These are phyloP conservation scores for Rhizopogon vinicolor DNA, from an alignment of 768 basidiomycete genomes.

Conservation along the genomic window DNA sequence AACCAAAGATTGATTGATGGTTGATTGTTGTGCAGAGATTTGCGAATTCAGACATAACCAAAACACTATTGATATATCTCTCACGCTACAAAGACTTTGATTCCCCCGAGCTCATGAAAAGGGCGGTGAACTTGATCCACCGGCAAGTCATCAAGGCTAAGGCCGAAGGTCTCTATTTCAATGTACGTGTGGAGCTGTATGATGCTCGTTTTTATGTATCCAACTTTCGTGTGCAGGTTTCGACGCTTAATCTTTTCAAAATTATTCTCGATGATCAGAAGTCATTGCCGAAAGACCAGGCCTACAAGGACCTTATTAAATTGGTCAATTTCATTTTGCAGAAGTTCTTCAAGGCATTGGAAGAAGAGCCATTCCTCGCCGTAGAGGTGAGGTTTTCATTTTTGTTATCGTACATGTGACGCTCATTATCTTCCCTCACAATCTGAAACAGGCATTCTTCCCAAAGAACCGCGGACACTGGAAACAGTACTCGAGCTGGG, in stretches of 20 bases:
- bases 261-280: constrained; percentile 77
- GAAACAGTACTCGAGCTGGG: constrained; percentile 81
- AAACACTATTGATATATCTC: constrained; percentile 80
- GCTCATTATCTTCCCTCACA: constrained; percentile 11
- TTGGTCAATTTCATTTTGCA: constrained; percentile 85
- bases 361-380: constrained; percentile 80
- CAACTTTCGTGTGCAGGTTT: constrained; percentile 54
- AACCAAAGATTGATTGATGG: constrained; percentile 12
- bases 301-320: constrained; percentile 77
- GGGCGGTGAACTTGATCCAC: constrained; percentile 85
- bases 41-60: constrained; percentile 79
- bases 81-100: constrained; percentile 79
- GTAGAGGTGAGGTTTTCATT: constrained; percentile 64
- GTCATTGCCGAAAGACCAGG: constrained; percentile 70
- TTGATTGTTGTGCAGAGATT: constrained; percentile 62
- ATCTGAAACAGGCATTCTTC: constrained; percentile 64
- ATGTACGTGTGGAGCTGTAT: constrained; percentile 44
- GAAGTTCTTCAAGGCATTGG: constrained; percentile 90
- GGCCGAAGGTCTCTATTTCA: constrained; percentile 94
- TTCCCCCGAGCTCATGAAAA: constrained; percentile 76
- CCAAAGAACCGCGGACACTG: constrained; percentile 85
- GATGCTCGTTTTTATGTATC: background rate
- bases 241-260: constrained; percentile 86
- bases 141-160: constrained; percentile 88
- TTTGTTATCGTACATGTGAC: constrained; percentile 17